Evolutionary conservation across 192 early-diverging fungal genomes (phyloP), one percentile per base, ranked within the genome.

Genomic region (Backusella circina): DNA sequence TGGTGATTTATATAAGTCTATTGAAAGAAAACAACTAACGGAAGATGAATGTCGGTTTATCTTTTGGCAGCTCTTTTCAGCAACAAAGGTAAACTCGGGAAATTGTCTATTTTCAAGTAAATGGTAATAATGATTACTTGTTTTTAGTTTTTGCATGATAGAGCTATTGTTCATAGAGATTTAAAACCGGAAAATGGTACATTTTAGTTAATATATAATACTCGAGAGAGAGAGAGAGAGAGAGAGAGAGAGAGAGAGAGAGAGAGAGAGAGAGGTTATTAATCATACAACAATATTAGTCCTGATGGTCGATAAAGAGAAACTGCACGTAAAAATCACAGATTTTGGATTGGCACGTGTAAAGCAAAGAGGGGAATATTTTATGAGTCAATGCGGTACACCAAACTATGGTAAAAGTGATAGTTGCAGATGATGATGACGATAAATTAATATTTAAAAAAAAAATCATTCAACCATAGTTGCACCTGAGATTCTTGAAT

Each of bases 1-100:
- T 71, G 96, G 96, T 71, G 97, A 98, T 82, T 84, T 99, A 28
- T 99, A 97, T 83, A 96, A 98, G 71, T 90, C 92, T 41, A 96
- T 99, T 71, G 91, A 94, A 26, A 84, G 84, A 32, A 89, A 91
- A 61, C 88, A 85, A 57, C 89, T 94, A 70, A 84, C 86, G 31
- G 97, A 99, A 82, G 72, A 81, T 38, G 94, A 98, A 37, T 86
- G 93, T 18, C 88, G 94, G 0, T 87, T 85, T 31, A 89, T 98
- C 31, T 86, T 98, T 73, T 86, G 88, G 36, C 93, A 95, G 81
- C 85, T 98, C 5, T 83, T 97, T 37, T 74, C 88, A 44, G 95
- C 95, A 2, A 87, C 96, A 66, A 82, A 91, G 64, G 83, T 75
- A 80, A 39, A 10, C n/a, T 26, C 5, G 28, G 18, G 1, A 26